phyloP scores from a whole-genome alignment of 352 stramenopile species.

The Globisporangium sylvaticum region DNA sequence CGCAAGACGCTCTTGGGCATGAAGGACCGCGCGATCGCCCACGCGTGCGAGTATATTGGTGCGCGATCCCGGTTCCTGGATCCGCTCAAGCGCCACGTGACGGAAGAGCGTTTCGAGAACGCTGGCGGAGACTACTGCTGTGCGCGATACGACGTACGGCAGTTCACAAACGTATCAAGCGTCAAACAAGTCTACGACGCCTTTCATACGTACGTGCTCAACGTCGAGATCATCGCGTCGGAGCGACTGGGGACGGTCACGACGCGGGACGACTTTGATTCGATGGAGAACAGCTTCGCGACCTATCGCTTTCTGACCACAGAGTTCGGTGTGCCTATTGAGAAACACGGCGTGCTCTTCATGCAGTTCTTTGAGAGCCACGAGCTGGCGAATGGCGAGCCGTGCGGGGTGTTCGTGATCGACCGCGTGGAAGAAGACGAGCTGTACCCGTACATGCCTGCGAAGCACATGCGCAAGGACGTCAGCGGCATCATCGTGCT shows the following conservation, averaged over 20 bases:
- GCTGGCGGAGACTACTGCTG: slow-evolving; percentile 39
- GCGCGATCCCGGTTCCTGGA: slow-evolving; percentile 42
- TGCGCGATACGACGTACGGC: slow-evolving; percentile 36
- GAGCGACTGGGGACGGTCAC: slow-evolving; percentile 10
- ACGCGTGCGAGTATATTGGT: slow-evolving; percentile 32
- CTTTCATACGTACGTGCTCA: background rate
- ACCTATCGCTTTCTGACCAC: slow-evolving; percentile 34
- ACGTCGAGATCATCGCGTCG: background rate
- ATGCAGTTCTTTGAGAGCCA: background rate
- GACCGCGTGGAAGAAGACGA: background rate
- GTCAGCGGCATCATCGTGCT: background rate
- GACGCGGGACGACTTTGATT: slow-evolving; percentile 21
- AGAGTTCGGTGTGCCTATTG: slow-evolving; percentile 21
- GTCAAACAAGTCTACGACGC: slow-evolving; percentile 1
- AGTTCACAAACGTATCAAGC: background rate
- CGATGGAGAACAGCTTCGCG: slow-evolving; percentile 20
- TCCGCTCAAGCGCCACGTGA: slow-evolving; percentile 24
- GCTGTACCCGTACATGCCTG: background rate
- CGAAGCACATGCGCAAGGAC: background rate
- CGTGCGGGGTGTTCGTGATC: background rate
- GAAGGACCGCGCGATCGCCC: slow-evolving; percentile 30
- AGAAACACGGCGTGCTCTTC: background rate
- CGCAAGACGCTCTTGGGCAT: slow-evolving; percentile 26
- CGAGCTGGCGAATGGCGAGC: background rate
- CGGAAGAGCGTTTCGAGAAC: slow-evolving; percentile 43